Base-by-base conservation (phyloP, 768 basidiomycete species). In the Tylopilus plumbeoviolaceoides region DNA sequence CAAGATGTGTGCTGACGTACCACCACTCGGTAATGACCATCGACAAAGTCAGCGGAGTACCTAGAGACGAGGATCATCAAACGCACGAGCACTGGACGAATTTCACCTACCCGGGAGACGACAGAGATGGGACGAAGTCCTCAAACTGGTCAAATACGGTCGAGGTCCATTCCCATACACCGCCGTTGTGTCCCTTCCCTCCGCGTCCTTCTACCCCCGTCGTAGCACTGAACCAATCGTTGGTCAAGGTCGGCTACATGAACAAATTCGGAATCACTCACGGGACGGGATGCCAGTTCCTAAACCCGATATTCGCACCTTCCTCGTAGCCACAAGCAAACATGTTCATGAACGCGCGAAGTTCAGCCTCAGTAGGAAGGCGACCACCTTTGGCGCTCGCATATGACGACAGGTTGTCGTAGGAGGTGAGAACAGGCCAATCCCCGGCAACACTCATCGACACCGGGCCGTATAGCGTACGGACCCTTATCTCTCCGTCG, bases 111-210 rank as follows among this genome's bases (percentile, higher is more conserved):
- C 92, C 97, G 21, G 97, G 97, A 67, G 98, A 99, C 44, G 95
- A 63, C 35, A 69, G 69, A 1, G 90, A 93, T 9, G 84, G 75
- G 42, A 76, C 75, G 65, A 87, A 99, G 0, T 91, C 94, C 2
- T 91, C 84, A 55, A 82, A 75, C 25, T 73, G 74, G 20, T 83
- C 84, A 43, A 95, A 79, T 27, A 78, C 59, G 15, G 93, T 94
- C n/a, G 87, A 87, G 0, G 95, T 97, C 95, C 95, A 98, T 73
- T 98, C 94, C 94, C 95, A 99, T 14, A 97, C 87, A 5, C 97
- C 97, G 7, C 97, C 97, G 59, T 99, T 98, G 57, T 84, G 82
- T 12, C 90, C 88, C 66, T 73, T 79, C 4, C 83, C 81, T 18
- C 69, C 76, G 51, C 65, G 62, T 45, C 67, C 72, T 53, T 73